Percentiles rank a stretch among this genome's conserved stretches.
Conservation (phyloP, 2,329 filamentous ascomycete genomes). For the Aureobasidium sp. region DNA sequence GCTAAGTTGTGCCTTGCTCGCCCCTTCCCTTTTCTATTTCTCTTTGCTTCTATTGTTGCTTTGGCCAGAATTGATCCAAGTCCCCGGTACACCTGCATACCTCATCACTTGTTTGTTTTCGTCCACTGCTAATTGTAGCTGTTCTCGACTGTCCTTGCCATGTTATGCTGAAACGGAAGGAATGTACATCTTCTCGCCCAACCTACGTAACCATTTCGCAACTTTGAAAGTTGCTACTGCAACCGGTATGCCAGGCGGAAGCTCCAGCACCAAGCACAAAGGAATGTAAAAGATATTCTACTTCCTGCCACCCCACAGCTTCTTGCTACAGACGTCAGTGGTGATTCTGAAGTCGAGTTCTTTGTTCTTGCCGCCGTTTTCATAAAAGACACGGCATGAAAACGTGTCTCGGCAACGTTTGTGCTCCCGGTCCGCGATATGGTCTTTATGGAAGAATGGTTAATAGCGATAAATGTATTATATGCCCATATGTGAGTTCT, state of each 20-base stretch:
- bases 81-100: neutral
- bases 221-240: neutral
- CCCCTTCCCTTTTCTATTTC: slow-evolving; percentile 6
- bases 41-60: neutral
- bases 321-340: neutral
- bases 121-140: neutral
- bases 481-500: neutral
- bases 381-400: neutral
- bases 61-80: neutral
- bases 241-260: slow-evolving; percentile 1
- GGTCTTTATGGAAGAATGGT: neutral
- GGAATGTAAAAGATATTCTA: neutral
- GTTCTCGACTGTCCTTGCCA: neutral
- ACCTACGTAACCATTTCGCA: neutral
- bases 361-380: neutral
- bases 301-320: neutral
- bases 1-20: neutral
- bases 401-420: neutral
- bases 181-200: neutral
- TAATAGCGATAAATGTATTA: neutral
- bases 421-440: neutral
- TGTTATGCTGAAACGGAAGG: neutral
- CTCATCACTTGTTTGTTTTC: slow-evolving; percentile 11
- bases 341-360: neutral
- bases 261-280: neutral